A percentile compares a stretch with the other conserved stretches of the same genome.
Evolutionary conservation across 2,329 filamentous ascomycete genomes (phyloP).

Genomic region (Sclerotinia subarctica): DNA sequence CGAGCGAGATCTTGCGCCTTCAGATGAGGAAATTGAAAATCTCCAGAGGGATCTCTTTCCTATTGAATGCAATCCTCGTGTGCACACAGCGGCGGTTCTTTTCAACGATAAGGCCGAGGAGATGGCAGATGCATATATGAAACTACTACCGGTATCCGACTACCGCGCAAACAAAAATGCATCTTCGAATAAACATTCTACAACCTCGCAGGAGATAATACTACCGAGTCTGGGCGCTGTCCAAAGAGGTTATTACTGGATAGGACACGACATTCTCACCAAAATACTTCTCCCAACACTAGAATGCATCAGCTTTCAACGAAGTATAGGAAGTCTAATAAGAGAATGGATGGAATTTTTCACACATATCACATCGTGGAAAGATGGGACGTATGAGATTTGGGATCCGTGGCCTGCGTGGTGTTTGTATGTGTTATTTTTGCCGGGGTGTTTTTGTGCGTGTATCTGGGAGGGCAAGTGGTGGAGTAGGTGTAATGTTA

Average conservation of each 20-base stretch:
- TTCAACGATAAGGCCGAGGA: constrained; percentile 49
- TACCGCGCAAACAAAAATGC: constrained; percentile 21
- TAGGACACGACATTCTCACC: constrained; percentile 60
- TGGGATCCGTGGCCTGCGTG: constrained; percentile 57
- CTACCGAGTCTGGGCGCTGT: constrained; percentile 27
- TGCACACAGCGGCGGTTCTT: constrained; percentile 64
- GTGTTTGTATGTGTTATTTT: constrained; percentile 56
- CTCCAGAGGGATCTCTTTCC: constrained; percentile 52
- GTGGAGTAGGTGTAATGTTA: constrained; percentile 67
- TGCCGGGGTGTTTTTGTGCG: constrained; percentile 50
- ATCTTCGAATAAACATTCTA: constrained; percentile 10
- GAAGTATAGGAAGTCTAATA: constrained; percentile 28
- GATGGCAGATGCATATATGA: constrained; percentile 51
- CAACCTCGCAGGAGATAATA: constrained; percentile 22
- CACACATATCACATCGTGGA: constrained; percentile 48
- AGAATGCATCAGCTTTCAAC: constrained; percentile 32
- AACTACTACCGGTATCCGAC: constrained; percentile 42
- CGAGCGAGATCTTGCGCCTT: neutral
- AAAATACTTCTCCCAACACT: constrained; percentile 48
- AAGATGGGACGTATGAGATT: constrained; percentile 51
- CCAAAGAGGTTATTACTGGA: constrained; percentile 55
- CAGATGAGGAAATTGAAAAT: constrained; percentile 18
- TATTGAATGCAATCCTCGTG: constrained; percentile 69
- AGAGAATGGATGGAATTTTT: constrained; percentile 37
- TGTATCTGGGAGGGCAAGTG: constrained; percentile 44